Percentiles rank a stretch among this genome's conserved stretches.
phyloP scores from a whole-genome alignment of 495 filamentous ascomycete species.

The Daldinia vernicosa region DNA sequence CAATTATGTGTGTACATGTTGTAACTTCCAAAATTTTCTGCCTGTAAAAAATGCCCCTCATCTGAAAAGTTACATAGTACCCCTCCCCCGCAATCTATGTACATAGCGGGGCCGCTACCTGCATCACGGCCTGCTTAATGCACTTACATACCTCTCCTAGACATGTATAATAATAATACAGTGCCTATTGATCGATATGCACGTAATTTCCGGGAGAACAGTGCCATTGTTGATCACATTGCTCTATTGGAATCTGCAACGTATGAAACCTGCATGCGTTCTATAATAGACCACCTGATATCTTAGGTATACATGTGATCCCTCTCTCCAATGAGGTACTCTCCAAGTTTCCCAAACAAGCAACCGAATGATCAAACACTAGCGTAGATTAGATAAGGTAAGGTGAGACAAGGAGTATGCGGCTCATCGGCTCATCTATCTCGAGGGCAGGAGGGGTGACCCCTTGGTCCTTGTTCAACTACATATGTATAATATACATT shows the following conservation, averaged over 20 bases:
- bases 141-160: neutral
- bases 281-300: neutral
- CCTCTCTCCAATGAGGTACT: neutral
- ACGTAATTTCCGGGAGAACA: neutral
- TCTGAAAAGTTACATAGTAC: constrained; percentile 42
- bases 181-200: neutral
- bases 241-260: no score
- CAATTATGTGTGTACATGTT: constrained; percentile 17
- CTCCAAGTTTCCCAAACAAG: constrained; percentile 9
- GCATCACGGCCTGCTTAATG: neutral
- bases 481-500: no score
- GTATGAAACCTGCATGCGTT: neutral
- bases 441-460: neutral
- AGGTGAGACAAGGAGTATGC: constrained; percentile 24
- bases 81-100: constrained; percentile 52
- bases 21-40: constrained; percentile 24
- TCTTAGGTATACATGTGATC: neutral
- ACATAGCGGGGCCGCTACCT: constrained; percentile 9
- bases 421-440: constrained; percentile 23
- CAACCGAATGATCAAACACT: constrained; percentile 3
- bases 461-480: no score
- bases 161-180: neutral
- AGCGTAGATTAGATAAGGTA: constrained; percentile 19
- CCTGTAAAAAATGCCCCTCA: constrained; percentile 42
- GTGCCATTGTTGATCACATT: no score